A percentile compares a stretch with the other conserved stretches of the same genome.
phyloP scores from a whole-genome alignment of 805 yeast genomes.

The Phaffomyces opuntiae region DNA sequence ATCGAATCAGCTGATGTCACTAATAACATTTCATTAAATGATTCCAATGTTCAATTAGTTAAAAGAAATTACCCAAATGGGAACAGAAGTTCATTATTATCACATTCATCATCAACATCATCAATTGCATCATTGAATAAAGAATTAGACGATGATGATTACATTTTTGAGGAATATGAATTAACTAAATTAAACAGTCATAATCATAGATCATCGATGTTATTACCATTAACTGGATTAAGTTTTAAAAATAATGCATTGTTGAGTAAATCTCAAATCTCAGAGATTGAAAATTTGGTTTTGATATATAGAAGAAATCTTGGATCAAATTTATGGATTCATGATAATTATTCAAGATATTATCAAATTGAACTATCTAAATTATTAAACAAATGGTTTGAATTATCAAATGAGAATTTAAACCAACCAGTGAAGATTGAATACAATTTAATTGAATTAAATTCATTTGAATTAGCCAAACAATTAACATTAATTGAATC shows the following conservation, averaged over 20 bases:
- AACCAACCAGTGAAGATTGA: constrained; percentile 36
- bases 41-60: constrained; percentile 37
- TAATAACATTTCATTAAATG: constrained; percentile 8
- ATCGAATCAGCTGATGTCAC: not conserved
- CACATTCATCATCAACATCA: constrained; percentile 31
- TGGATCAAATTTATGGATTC: constrained; percentile 19
- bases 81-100: constrained; percentile 24
- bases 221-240: constrained; percentile 21
- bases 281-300: constrained; percentile 39
- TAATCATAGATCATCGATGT: constrained; percentile 35
- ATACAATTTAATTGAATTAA: constrained; percentile 33
- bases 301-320: constrained; percentile 47
- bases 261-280: constrained; percentile 22
- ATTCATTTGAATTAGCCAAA: constrained; percentile 69
- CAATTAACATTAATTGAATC: constrained; percentile 72
- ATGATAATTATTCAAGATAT: constrained; percentile 13
- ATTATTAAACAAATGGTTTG: constrained; percentile 44
- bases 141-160: constrained; percentile 28
- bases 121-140: constrained; percentile 25
- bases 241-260: constrained; percentile 18
- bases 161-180: constrained; percentile 54
- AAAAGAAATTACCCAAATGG: constrained; percentile 37
- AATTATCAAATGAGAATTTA: constrained; percentile 9
- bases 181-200: constrained; percentile 34
- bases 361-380: constrained; percentile 18